These are phyloP conservation scores for Caryocar brasiliense DNA, from an alignment of 441 rosid genomes.

Conservation along the genomic window DNA sequence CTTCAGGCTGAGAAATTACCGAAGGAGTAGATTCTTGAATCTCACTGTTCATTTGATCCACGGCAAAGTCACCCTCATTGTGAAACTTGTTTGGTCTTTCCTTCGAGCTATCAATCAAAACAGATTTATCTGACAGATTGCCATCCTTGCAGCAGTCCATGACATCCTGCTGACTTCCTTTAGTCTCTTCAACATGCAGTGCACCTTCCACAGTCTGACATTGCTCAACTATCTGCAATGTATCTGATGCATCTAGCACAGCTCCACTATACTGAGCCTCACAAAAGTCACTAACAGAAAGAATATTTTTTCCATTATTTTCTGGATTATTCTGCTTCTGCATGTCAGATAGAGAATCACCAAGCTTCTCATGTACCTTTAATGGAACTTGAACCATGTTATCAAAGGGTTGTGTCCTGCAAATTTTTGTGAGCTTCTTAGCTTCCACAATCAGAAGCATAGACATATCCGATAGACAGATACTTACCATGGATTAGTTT, in stretches of 20 bases:
- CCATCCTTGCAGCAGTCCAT: constrained; percentile 14
- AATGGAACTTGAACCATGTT: constrained; percentile 25
- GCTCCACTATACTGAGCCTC: constrained; percentile 21
- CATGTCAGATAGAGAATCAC: constrained; percentile 15
- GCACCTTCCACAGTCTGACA: constrained; percentile 2
- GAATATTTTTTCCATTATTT: constrained; percentile 12
- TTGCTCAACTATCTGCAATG: constrained; percentile 6
- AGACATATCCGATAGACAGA: constrained; percentile 5
- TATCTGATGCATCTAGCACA: constrained; percentile 13
- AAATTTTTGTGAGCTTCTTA: constrained; percentile 9
- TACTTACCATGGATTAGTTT: constrained; percentile 30
- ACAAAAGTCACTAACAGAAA: constrained; percentile 15
- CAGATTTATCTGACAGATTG: constrained; percentile 2
- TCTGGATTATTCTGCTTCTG: constrained; percentile 21
- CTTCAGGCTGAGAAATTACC: constrained; percentile 6
- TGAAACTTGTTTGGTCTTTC: constrained; percentile 11
- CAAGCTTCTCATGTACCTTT: constrained; percentile 12
- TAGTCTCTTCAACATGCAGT: constrained; percentile 7
- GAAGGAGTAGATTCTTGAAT: constrained; percentile 9
- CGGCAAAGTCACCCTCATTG: constrained; percentile 11
- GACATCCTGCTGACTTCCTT: constrained; percentile 12
- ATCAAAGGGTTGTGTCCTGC: constrained; percentile 37
- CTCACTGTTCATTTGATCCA: constrained; percentile 14
- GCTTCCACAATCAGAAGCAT: constrained; percentile 13
- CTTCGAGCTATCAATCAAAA: constrained; percentile 10